phyloP scores from a whole-genome alignment of 2,329 filamentous ascomycete species.

The Thermomyces lanuginosus region DNA sequence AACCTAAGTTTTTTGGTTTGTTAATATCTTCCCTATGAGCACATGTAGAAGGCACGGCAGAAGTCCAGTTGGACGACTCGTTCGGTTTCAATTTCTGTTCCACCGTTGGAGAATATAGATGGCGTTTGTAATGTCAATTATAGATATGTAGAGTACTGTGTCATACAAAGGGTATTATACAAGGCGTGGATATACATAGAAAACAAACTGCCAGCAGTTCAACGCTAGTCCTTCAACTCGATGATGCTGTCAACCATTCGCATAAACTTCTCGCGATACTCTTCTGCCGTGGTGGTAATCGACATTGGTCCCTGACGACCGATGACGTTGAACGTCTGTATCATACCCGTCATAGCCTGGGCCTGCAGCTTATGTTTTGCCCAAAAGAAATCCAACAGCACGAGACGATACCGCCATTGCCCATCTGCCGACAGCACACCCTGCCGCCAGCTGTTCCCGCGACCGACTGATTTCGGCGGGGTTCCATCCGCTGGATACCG shows the following conservation, averaged over 20 bases:
- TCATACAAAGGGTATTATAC: too few species aligned
- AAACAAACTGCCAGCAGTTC: background rate
- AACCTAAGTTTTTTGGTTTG: too few species aligned
- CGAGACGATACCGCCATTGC: slow-evolving; percentile 50
- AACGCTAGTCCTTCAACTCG: slow-evolving; percentile 13
- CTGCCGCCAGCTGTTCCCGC: slow-evolving; percentile 38
- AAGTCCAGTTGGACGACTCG: too few species aligned
- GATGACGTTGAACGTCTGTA: slow-evolving; percentile 47
- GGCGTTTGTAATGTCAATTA: too few species aligned
- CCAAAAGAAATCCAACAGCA: slow-evolving; percentile 65
- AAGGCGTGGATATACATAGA: background rate
- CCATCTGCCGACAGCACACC: slow-evolving; percentile 46
- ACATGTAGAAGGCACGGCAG: too few species aligned
- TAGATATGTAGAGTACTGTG: too few species aligned
- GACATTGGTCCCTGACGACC: slow-evolving; percentile 54
- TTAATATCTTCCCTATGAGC: too few species aligned
- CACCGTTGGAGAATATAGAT: too few species aligned
- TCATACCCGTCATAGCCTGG: slow-evolving; percentile 47
- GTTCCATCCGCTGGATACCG: slow-evolving; percentile 33
- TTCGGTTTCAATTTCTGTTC: too few species aligned
- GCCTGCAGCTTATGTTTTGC: slow-evolving; percentile 54
- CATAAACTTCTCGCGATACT: slow-evolving; percentile 47
- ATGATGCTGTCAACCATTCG: slow-evolving; percentile 35
- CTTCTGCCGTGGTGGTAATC: slow-evolving; percentile 51
- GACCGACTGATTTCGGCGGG: slow-evolving; percentile 18